Evolutionary conservation across 148 eudicot genomes (phyloP), one percentile per base, ranked within the genome.

Genomic region (Rhododendron kiyosumense): DNA sequence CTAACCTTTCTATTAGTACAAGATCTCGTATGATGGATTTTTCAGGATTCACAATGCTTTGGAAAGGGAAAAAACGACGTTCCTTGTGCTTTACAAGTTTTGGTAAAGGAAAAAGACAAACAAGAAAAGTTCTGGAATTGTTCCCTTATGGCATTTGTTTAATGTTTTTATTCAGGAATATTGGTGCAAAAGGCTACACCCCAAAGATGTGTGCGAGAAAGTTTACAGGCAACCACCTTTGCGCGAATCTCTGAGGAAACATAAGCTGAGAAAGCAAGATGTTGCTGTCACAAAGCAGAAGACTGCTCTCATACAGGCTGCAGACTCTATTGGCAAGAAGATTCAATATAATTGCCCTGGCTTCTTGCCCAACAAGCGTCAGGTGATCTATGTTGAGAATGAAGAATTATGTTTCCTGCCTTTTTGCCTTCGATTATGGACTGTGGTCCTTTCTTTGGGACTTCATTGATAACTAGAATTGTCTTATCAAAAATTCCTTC

Each of bases 121-220:
- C 81, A 41, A 69, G 48, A 41, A 46, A 45, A 81, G 26, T 30
- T 77, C 7, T 11, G 28, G 28, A 76, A 8, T n/a, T 57, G 82
- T 17, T 36, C 43, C 26, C 49, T 88, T 45, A 80, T 84, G 74
- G 78, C 52, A 30, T 82, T 0, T 67, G 22, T 76, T 51, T 67
- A 46, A 43, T 85, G 82, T 79, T 85, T 48, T 84, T 71, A 34
- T 81, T 82, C 91, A 97, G 99, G 99, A 97, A 89, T 97, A 95
- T 87, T 97, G 99, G 99, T 97, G 99, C 90, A 97, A 97, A 93
- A 94, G 94, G 88, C 86, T 93, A 91, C 99, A 97, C 88, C 99
- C 99, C 69, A 97, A 97, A 90, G 92, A 97, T 89, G 99, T 97
- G 73, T 97, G 99, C 79, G 99, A 97, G 85, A 97, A 97, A 86